A percentile compares a stretch with the other conserved stretches of the same genome.
Conservation (phyloP, 805 yeast species). For the Helenozyma baotianmanensis region DNA sequence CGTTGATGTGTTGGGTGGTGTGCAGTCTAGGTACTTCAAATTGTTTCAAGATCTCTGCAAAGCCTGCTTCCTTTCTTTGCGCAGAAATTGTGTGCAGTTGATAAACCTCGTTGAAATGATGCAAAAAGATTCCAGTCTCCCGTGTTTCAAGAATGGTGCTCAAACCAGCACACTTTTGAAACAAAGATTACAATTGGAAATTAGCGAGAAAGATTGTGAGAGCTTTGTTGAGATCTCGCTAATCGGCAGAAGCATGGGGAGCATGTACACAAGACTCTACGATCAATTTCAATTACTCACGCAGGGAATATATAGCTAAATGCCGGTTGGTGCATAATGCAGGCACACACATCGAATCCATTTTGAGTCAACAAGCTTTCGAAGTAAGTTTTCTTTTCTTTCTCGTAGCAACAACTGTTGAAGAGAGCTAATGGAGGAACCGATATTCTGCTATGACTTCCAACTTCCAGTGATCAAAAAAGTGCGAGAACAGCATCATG, state of each 20-base stretch:
- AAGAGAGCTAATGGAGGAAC: no score
- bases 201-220: constrained; percentile 69
- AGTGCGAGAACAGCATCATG: no score
- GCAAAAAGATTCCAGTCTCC: constrained; percentile 86
- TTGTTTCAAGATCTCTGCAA: constrained; percentile 62
- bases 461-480: no score
- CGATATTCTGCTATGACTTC: no score
- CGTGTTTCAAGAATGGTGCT: constrained; percentile 87
- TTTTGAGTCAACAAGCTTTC: no score
- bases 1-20: constrained; percentile 82
- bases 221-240: constrained; percentile 71
- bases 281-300: constrained; percentile 94
- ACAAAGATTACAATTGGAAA: constrained; percentile 76
- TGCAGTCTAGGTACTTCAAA: constrained; percentile 54
- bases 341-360: not conserved
- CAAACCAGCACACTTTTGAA: constrained; percentile 73
- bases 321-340: not conserved
- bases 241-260: constrained; percentile 78
- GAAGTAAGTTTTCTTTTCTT: no score
- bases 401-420: no score
- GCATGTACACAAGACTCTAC: constrained; percentile 84
- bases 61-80: constrained; percentile 66
- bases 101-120: constrained; percentile 85
- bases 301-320: constrained; percentile 76
- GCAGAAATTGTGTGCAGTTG: constrained; percentile 70